phyloP scores from a whole-genome alignment of 257 asterid species.

The Coffea canephora region DNA sequence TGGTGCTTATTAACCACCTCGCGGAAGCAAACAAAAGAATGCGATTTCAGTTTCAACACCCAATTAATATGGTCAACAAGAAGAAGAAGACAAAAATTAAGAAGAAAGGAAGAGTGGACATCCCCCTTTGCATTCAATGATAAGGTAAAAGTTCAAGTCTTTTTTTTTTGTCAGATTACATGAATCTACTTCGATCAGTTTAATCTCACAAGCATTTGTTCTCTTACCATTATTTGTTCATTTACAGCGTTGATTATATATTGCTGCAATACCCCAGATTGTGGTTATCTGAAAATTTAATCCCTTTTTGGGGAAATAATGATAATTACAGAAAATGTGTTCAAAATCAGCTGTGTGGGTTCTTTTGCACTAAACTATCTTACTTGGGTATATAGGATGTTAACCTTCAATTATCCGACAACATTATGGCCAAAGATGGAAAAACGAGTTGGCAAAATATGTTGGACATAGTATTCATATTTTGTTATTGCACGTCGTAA shows the following conservation, averaged over 20 bases:
- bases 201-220: not conserved
- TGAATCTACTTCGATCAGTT: not conserved
- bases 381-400: not conserved
- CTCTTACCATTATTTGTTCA: not conserved
- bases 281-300: not conserved
- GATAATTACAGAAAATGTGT: not conserved
- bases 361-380: too few species aligned
- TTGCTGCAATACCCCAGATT: not conserved
- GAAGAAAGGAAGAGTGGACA: not conserved
- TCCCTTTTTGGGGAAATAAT: not conserved
- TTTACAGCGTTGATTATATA: not conserved
- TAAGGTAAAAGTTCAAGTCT: not conserved
- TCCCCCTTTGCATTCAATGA: not conserved
- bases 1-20: not conserved
- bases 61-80: not conserved
- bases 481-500: not conserved
- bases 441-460: not conserved
- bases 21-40: constrained; percentile 2
- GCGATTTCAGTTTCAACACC: not conserved
- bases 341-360: not conserved
- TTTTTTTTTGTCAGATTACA: not conserved
- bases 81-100: constrained; percentile 5
- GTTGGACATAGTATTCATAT: not conserved
- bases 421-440: not conserved
- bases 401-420: not conserved